Base-by-base conservation (phyloP, 2,329 filamentous ascomycete genomes). In the Fusarium sp. region DNA sequence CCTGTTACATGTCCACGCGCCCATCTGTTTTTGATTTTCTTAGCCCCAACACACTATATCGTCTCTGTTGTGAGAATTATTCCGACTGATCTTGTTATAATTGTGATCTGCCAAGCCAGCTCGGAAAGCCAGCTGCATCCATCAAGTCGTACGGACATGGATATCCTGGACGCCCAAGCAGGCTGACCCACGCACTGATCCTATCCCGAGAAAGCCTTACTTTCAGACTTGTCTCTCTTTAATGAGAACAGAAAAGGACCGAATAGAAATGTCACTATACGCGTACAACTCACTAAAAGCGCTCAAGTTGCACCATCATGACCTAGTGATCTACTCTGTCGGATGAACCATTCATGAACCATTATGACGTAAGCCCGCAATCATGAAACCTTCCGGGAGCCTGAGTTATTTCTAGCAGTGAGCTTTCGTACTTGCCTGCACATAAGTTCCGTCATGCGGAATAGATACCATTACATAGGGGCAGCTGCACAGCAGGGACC, bases 81-180 rank as follows among this genome's bases (percentile, higher is more conserved):
- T 26, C 28, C 22, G 28, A 45, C 29, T 35, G 10, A 19, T 5
- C 41, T 22, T 46, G 19, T 34, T 48, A 15, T 48, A 12, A 24
- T 53, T 29, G 22, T 48, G 12, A 29, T 31, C 9, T 19, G n/a
- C 10, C 11, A 25, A 41, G 6, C 19, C 53, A 43, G 39, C 10
- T 51, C 47, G 34, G n/a, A 35, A 35, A 29, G 55, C 52, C 41
- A 35, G 57, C 29, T 41, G 51, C 53, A 83, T 82, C 77, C 77
- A 81, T 10, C 76, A 72, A 6, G 68, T 63, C 10, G 81, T 51
- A 64, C 79, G 73, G 65, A 75, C 73, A 47, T 75, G 77, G 24
- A 81, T 65, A 1, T 79, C 79, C 62, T 81, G 77, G 22, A 82
- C 55, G 5, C 75, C 77, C 10, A 69, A 77, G 41, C 72, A 76